Evolutionary conservation across 2,329 filamentous ascomycete species (phyloP).

Genomic region (Pseudogymnoascus sp.): DNA sequence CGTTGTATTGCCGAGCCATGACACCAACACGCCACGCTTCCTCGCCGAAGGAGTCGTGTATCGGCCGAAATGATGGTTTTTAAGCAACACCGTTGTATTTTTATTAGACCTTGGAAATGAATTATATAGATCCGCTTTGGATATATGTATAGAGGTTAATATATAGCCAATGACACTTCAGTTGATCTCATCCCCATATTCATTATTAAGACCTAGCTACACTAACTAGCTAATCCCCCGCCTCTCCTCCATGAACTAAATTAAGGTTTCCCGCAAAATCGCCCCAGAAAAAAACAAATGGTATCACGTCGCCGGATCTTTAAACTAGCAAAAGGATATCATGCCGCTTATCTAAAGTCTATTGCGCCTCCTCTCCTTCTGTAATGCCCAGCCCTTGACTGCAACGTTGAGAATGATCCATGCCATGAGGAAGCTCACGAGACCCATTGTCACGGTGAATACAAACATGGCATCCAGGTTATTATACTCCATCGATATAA

Average conservation of each 20-base stretch:
- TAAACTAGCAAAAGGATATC: not conserved
- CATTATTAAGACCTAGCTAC: not conserved
- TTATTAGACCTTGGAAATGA: no score
- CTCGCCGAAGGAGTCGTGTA: no score
- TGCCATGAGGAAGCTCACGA: constrained; percentile 77
- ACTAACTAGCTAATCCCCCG: not conserved
- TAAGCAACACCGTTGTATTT: no score
- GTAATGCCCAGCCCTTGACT: constrained; percentile 78
- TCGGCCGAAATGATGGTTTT: no score
- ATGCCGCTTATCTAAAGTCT: not conserved
- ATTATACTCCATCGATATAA: constrained; percentile 69
- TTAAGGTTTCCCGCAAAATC: not conserved
- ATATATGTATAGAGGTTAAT: not conserved
- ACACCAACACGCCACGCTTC: no score
- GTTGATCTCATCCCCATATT: not conserved
- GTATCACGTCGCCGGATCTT: not conserved
- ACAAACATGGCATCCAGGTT: constrained; percentile 85
- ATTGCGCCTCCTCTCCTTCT: constrained; percentile 29
- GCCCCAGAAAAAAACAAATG: not conserved
- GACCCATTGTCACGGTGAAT: constrained; percentile 80
- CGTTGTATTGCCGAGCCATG: no score
- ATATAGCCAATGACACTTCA: not conserved
- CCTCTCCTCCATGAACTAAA: not conserved
- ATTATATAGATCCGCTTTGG: no score
- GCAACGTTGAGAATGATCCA: constrained; percentile 73